phyloP scores from a whole-genome alignment of 371 early-diverging fungal species.

The Ordospora colligata region DNA sequence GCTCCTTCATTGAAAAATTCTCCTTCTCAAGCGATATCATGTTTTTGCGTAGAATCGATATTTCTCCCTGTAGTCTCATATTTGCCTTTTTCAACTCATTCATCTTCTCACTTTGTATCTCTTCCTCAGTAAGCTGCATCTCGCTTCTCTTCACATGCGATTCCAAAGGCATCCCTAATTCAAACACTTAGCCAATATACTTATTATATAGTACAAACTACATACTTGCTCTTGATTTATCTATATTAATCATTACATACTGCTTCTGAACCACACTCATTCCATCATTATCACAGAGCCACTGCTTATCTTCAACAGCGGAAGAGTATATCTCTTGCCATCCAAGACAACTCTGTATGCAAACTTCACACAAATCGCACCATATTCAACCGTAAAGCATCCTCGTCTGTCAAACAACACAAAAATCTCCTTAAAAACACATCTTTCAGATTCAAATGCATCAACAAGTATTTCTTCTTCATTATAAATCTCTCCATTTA shows the following conservation, averaged over 20 bases:
- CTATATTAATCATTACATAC: not conserved
- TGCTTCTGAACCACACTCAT: not conserved
- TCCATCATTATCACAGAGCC: not conserved
- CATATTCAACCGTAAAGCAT: not conserved
- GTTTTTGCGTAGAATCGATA: constrained; percentile 36
- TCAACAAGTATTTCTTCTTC: not conserved
- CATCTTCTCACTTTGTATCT: not conserved
- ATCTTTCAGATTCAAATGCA: not conserved
- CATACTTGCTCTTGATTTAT: not conserved
- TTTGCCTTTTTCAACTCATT: constrained; percentile 19
- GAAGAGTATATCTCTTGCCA: not conserved
- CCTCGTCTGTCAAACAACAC: not conserved
- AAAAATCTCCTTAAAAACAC: not conserved
- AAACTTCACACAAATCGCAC: not conserved
- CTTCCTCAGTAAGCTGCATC: not conserved
- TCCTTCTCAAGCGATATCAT: constrained; percentile 32
- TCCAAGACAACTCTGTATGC: not conserved
- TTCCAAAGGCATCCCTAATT: too few species aligned
- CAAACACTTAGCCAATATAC: too few species aligned
- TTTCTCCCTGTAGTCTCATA: constrained; percentile 34
- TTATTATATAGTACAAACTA: not conserved
- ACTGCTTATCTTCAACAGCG: not conserved
- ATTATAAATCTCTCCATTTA: not conserved
- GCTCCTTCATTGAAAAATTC: constrained; percentile 27
- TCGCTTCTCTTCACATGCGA: not conserved